Evolutionary conservation across 495 filamentous ascomycete species (phyloP), one percentile per base, ranked within the genome.

Genomic region (Annulohypoxylon maeteangense): DNA sequence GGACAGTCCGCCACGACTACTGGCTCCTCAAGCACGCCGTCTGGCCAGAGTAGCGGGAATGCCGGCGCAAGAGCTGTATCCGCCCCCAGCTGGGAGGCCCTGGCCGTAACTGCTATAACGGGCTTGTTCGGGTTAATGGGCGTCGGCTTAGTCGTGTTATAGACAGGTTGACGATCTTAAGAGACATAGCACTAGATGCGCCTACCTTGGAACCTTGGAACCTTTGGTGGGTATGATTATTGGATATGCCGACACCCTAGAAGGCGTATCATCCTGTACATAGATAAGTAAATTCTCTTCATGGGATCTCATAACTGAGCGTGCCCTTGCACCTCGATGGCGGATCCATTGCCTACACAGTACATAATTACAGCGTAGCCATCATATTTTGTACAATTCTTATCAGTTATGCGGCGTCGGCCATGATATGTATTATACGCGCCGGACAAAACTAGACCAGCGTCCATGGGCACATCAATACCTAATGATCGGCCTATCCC

Each of bases 101-200:
- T 78, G 32, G 68, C 54, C 6, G 67, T 78, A 5, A 51, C 74
- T 2, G 32, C 64, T 16, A 8, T 77, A 3, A 60, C 74, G 27
- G 51, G 67, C 44, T 18, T 78, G 20, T 72, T 72, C 55, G 70
- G 71, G 18, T 25, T 79, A 5, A 47, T 75, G 25, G 78, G 78
- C 12, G 73, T 56, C 7, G 73, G 69, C 1, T 48, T 76, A 7
- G 38, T 79, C 51, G 45, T 74, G 18, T 58, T 74, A 40, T 80
- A 75, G 59, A 53, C 16, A 32, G 2, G n/a, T n/a, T n/a, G n/a
- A n/a, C n/a, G n/a, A n/a, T n/a, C n/a, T n/a, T n/a, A n/a, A n/a
- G n/a, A n/a, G n/a, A n/a, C n/a, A n/a, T n/a, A n/a, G n/a, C n/a
- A n/a, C n/a, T n/a, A n/a, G n/a, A n/a, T n/a, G n/a, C n/a, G n/a